Base-by-base conservation (phyloP, 306 rosid genomes). In the Glycine latifolia region DNA sequence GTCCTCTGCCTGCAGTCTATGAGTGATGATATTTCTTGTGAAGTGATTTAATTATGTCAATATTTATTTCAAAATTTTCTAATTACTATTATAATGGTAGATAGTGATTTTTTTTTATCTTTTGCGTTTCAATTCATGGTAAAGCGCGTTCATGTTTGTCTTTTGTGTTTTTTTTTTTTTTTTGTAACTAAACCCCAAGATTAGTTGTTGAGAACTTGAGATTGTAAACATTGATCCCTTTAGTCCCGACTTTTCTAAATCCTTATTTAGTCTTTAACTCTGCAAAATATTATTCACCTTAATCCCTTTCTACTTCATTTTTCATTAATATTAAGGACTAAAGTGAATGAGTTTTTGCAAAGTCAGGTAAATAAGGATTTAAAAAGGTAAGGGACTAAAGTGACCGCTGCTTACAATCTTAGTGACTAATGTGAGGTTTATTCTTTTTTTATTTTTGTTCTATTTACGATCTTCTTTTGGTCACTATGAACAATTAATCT, bases 61-160 rank as follows among this genome's bases (percentile, higher is more conserved):
- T 67, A 49, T 49, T 73, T 77, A 79, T 70, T 31, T 58, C 54
- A 7, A 53, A 60, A 48, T 50, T 60, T 75, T 75, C 46, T 50
- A 71, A 76, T 48, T 67, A 0, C 20, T 17, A 16, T 11, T 53
- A 41, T 33, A n/a, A 81, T 44, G 54, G 10, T 26, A 9, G 14
- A 44, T 60, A 60, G 74, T 52, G 48, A 3, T 58, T 13, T 62
- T 71, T 78, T 41, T 77, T 60, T 44, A 41, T 53, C 26, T 6
- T n/a, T 26, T 61, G 43, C 7, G 58, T 76, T 75, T 67, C 41
- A 46, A 35, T 13, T 67, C 14, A 44, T 53, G 54, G 54, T 48
- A 41, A 53, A 75, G 20, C 12, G 17, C 48, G 4, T 5, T 50
- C 10, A 7, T 66, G 63, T 8, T 62, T 15, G 7, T 5, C 46